Evolutionary conservation across 495 filamentous ascomycete species (phyloP), one percentile per base, ranked within the genome.

Genomic region (Penicillium nucicola): DNA sequence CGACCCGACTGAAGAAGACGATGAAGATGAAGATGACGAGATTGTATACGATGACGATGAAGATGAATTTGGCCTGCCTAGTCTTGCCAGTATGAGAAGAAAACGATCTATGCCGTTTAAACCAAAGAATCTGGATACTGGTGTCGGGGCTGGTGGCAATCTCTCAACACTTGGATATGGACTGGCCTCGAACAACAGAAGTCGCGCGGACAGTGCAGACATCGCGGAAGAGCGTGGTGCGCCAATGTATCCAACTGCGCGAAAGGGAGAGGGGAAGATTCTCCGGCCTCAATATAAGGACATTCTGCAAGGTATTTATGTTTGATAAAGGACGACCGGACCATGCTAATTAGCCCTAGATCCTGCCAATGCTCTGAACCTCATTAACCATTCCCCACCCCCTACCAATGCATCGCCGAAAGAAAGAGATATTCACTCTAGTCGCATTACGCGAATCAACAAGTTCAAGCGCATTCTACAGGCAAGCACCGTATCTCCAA

Each of bases 381-480:
- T 98, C 6, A 97, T 98, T 54, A 88, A 86, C 53, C 90, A 97
- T 66, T 85, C 90, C 2, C 72, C 88, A 2, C 75, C 86, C 15
- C 84, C 91, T 5, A 69, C 81, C 30, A 85, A 86, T 68, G 91
- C 92, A 1, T 77, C 84, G 1, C 77, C 84, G 0, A 97, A 93
- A 67, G 90, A 97, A 58, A 79, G 84, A 32, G 95, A 97, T 57
- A 85, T 84, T 13, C 86, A 96, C 61, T 88, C 87, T 33, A 86
- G 92, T 39, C 84, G 90, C 42, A 95, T 96, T 51, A 87, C 88
- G 2, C 85, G 92, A 48, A 98, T 98, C 66, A 97, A 98, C 69
- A 98, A 97, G 64, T 98, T 98, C 78, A 98, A 97, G 64, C 84
- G 85, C 50, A 88, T 98, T 19, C 75, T 98, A 12, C 93, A 98